Base-by-base conservation (phyloP, 2,329 filamentous ascomycete genomes). In the Fusarium sp. region DNA sequence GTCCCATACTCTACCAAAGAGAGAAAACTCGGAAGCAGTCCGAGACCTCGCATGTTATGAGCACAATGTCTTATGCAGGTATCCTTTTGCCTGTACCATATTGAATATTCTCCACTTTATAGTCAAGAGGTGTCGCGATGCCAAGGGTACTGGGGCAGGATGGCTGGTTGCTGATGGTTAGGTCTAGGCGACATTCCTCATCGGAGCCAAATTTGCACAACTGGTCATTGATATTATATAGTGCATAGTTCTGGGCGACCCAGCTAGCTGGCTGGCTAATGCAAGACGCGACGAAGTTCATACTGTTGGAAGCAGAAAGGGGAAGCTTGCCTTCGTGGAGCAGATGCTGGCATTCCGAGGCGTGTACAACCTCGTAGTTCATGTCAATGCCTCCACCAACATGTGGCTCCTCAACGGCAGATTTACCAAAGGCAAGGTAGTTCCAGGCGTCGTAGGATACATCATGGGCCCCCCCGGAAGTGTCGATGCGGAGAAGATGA, bases 381-480 rank as follows among this genome's bases (percentile, higher is more conserved):
- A 41, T 41, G 37, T 41, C 37, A 41, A 41, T 41, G 18, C 37
- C 37, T 41, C 37, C 37, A 41, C 37, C 37, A 4, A 41, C 7
- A 41, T 41, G 37, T 6, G 37, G 37, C 37, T 41, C 37, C 37
- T 41, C 80, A 3, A 80, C 82, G 48, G 88, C 88, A 4, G 83
- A 82, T 65, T 84, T 73, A 68, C 88, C 88, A 35, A 84, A 87
- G 72, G 80, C 79, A 39, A 90, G 86, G 74, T 87, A 86, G 82
- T 89, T 89, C 87, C 87, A 91, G 41, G 88, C 88, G 70, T 90
- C 88, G 82, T 90, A 91, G 64, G 83, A 85, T 81, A 91, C 85
- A 80, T 91, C 89, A 80, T 88, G 79, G 57, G 88, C 88, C 48
- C 87, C n/a, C 56, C 82, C 83, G 0, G 88, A 90, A 56, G 82